Evolutionary conservation across 768 basidiomycete genomes (phyloP).

Genomic region (Leccinum olivaceopallidum): DNA sequence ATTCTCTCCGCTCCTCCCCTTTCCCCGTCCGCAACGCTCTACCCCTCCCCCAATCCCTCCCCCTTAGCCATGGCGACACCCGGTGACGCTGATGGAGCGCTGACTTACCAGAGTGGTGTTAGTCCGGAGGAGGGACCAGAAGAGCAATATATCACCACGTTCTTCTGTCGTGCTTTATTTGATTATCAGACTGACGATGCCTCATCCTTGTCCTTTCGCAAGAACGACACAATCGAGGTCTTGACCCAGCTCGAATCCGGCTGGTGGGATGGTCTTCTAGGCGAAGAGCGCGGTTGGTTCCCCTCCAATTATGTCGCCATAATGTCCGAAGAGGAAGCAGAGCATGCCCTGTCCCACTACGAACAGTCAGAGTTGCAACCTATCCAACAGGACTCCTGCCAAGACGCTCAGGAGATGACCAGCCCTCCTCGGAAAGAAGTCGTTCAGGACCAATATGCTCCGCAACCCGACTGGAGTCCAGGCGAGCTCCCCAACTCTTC

Average conservation of each 20-base stretch:
- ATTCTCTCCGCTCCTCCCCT: constrained; percentile 6
- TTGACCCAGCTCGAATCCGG: constrained; percentile 88
- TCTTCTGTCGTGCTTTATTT: constrained; percentile 92
- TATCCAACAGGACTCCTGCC: constrained; percentile 10
- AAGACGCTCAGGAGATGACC: constrained; percentile 16
- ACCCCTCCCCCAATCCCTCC: not conserved
- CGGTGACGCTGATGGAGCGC: constrained; percentile 22
- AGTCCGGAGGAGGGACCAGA: constrained; percentile 40
- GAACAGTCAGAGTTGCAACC: constrained; percentile 18
- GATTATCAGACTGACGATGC: constrained; percentile 87
- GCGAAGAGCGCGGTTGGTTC: constrained; percentile 93
- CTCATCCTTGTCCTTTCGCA: constrained; percentile 85
- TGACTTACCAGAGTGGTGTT: constrained; percentile 23
- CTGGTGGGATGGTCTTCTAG: constrained; percentile 97
- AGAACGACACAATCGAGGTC: constrained; percentile 92
- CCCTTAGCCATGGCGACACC: constrained; percentile 18
- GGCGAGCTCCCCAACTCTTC: constrained; percentile 35
- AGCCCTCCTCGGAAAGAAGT: constrained; percentile 14
- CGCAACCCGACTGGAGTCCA: constrained; percentile 50
- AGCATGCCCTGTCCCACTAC: constrained; percentile 50
- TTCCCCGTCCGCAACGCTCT: constrained; percentile 15
- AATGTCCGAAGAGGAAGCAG: constrained; percentile 81
- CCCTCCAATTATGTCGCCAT: constrained; percentile 91
- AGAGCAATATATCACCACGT: constrained; percentile 62
- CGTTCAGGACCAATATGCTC: constrained; percentile 28